Base-by-base conservation (phyloP, 1,284 basidiomycete species). In the Boletus sp. region DNA sequence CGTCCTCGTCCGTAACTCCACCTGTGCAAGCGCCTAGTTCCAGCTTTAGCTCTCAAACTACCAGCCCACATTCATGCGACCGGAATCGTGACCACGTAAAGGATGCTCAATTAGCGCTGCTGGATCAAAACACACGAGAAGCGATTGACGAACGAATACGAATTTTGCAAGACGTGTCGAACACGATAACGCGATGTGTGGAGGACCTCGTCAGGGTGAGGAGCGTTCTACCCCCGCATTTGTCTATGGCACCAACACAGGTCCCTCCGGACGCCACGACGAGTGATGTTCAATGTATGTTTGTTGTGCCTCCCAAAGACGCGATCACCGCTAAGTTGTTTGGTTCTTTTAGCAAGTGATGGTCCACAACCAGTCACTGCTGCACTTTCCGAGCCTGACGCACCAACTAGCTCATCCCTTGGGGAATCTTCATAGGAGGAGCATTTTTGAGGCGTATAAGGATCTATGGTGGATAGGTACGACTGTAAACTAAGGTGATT, bases 121-220 rank as follows among this genome's bases (percentile, higher is more conserved):
- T 88, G 62, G 87, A 90, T 54, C 68, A 61, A 29, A 61, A 85
- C 25, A 88, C 86, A 17, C 72, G 88, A 40, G 84, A 88, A 57
- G 85, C 85, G 4, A 87, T 94, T 40, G 88, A 93, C 54, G 88
- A 92, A 64, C 77, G 91, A 48, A 69, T 94, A 50, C 73, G 81
- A 35, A 76, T 90, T 22, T 69, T 94, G 23, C 84, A 89, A 66
- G 76, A 80, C 26, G 83, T 93, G 25, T 88, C 88, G 40, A 72
- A 72, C 26, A 76, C 80, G 10, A 73, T 91, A 12, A 80, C 79
- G 62, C 72, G 76, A 16, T 84, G 88, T 54, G 76, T 89, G 42
- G 85, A 88, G 58, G 89, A 94, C 56, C 71, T 94, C 49, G 77
- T 84, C 62, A 71, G 80, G 52, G 71, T 91, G 62, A 74, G 85